These are phyloP conservation scores for Jamesozyma piceae DNA, from an alignment of 805 yeast genomes.

Conservation along the genomic window DNA sequence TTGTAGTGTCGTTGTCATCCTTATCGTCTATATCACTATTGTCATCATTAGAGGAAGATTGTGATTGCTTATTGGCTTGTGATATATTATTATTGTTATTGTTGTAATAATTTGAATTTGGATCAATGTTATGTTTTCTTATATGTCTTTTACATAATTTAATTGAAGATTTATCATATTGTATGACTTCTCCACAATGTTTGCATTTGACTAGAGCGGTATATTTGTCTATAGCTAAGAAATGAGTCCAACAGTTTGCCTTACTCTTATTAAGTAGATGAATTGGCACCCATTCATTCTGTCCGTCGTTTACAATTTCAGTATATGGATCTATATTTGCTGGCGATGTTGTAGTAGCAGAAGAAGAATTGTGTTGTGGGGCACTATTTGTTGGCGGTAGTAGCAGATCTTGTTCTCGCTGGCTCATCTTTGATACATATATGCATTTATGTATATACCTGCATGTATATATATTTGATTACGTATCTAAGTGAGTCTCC, in stretches of 20 bases:
- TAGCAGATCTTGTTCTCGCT: no score
- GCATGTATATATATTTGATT: not conserved
- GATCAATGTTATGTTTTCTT: constrained; percentile 8
- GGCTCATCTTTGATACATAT: not conserved
- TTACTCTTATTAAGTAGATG: constrained; percentile 7
- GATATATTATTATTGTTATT: not conserved
- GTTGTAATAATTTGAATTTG: constrained; percentile 2
- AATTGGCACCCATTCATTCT: constrained; percentile 11
- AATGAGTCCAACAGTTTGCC: constrained; percentile 11
- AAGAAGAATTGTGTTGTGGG: no score
- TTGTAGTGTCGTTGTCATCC: not conserved
- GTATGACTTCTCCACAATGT: constrained; percentile 9
- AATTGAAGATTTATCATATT: constrained; percentile 1
- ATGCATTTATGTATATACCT: not conserved
- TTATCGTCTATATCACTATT: not conserved
- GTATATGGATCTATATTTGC: not conserved
- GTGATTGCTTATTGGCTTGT: no score
- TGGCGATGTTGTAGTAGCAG: not conserved
- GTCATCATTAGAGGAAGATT: not conserved
- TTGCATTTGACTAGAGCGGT: constrained; percentile 10
- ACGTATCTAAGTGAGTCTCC: no score
- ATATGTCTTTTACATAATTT: constrained; percentile 7
- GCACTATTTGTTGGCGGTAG: no score
- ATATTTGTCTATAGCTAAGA: constrained; percentile 2
- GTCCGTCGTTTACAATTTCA: constrained; percentile 6